These are phyloP conservation scores for Roridomyces roridus DNA, from an alignment of 768 basidiomycete genomes.

Conservation along the genomic window DNA sequence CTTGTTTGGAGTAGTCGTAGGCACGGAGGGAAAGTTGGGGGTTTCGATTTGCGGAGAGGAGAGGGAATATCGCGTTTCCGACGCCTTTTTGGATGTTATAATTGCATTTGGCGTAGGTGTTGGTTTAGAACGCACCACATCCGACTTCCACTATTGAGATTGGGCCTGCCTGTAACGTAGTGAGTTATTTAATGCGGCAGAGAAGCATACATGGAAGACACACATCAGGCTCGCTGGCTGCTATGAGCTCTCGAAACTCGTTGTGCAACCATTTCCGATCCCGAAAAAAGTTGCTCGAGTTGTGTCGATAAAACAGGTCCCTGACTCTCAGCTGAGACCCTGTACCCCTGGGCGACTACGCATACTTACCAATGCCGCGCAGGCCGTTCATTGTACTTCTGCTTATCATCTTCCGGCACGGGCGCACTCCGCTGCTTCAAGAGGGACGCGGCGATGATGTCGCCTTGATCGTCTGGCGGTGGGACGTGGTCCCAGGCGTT, in stretches of 20 bases:
- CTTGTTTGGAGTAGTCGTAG: constrained; percentile 90
- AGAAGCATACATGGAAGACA: not conserved
- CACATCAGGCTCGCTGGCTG: constrained; percentile 72
- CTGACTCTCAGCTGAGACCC: too few species aligned
- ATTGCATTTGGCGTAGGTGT: not conserved
- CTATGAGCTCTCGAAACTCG: constrained; percentile 92
- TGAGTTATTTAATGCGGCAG: constrained; percentile 14
- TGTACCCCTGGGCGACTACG: too few species aligned
- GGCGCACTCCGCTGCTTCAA: constrained; percentile 73
- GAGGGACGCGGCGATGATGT: constrained; percentile 73
- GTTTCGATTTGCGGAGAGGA: constrained; percentile 85
- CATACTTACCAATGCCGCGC: constrained; percentile 74
- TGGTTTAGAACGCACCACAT: constrained; percentile 66
- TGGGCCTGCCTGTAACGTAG: constrained; percentile 69
- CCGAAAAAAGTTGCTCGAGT: constrained; percentile 90
- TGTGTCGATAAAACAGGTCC: constrained; percentile 93
- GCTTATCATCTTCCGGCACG: constrained; percentile 75
- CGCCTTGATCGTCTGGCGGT: constrained; percentile 79
- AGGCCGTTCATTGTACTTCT: constrained; percentile 75
- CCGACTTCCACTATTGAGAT: constrained; percentile 86
- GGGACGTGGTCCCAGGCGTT: constrained; percentile 95
- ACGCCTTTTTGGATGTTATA: constrained; percentile 61
- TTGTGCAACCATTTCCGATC: constrained; percentile 94
- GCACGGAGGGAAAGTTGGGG: constrained; percentile 75
- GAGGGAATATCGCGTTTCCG: constrained; percentile 93